Evolutionary conservation across 2,329 filamentous ascomycete species (phyloP), one percentile per base, ranked within the genome.

Genomic region (Rutstroemia sydowiana): DNA sequence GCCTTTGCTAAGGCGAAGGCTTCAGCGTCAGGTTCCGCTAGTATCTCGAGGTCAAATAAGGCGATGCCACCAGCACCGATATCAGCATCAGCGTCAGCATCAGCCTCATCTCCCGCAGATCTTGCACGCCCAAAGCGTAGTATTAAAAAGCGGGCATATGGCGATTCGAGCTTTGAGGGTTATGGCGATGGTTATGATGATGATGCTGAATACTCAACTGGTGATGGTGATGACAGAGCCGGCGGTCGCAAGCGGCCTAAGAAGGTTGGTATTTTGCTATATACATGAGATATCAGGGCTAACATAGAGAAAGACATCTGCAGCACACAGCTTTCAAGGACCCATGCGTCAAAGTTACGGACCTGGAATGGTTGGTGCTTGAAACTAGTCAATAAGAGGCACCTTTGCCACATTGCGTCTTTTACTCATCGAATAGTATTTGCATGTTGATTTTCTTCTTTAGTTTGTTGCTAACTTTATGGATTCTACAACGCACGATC

Each of bases 101-200:
- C 42, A 11, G 21, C 18, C 10, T 11, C 39, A 39, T 23, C 26
- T 14, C 26, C 44, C 31, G 47, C 52, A 44, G 66, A 66, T 9
- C 44, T 55, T 10, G 67, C 72, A 36, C 75, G 86, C 50, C 81
- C 84, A 31, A 82, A 84, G 60, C 77, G 87, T 44, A 73, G 75
- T 51, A 76, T 79, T 56, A 88, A 86, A 72, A 90, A 90, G 74
- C 78, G 87, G 44, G 79, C 82, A 56, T 91, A 90, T 64, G 82
- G 84, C 36, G 87, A 91, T 57, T 78, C 75, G 60, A 87, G 83
- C 61, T 91, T 79, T 63, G 82, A 86, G 61, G 86, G 87, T 39
- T 90, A 90, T 62, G 78, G 80, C 41, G 85, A 89, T 59, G 82
- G 83, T 31, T 88, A 76, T 59, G 85, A 89, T 56, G 84, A 88